These are phyloP conservation scores for Nigrospora sphaerica DNA, from an alignment of 2,329 filamentous ascomycete genomes.

Conservation along the genomic window DNA sequence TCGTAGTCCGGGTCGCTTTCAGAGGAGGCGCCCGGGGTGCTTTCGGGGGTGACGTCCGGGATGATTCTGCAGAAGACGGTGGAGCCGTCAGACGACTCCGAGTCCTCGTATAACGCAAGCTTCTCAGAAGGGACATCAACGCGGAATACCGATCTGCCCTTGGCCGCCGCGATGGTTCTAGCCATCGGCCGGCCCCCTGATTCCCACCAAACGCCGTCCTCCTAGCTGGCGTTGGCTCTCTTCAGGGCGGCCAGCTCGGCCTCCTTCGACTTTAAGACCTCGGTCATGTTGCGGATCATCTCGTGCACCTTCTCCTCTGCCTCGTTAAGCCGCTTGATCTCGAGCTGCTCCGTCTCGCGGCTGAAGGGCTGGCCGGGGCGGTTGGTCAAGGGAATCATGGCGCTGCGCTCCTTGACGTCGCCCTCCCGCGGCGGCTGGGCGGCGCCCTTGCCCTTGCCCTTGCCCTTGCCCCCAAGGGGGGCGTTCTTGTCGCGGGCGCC, in stretches of 20 bases:
- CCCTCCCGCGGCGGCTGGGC: constrained; percentile 13
- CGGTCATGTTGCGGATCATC: constrained; percentile 51
- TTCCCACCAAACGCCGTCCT: constrained; percentile 7
- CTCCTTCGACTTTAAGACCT: constrained; percentile 58
- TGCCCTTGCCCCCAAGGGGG: constrained; percentile 36
- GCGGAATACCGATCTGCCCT: too few species aligned
- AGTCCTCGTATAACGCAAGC: too few species aligned
- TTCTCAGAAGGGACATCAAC: too few species aligned
- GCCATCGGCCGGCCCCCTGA: not conserved
- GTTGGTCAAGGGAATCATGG: constrained; percentile 65
- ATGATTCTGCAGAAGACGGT: too few species aligned
- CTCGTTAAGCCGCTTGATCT: constrained; percentile 54
- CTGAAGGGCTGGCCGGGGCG: constrained; percentile 67
- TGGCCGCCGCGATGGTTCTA: not conserved
- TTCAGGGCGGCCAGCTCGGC: constrained; percentile 53
- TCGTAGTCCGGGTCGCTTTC: too few species aligned
- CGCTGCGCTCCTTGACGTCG: constrained; percentile 53
- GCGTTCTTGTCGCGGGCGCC: constrained; percentile 52
- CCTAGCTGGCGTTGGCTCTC: constrained; percentile 41
- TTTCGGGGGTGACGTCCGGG: too few species aligned
- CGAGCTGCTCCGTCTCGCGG: constrained; percentile 59
- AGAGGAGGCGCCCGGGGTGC: too few species aligned
- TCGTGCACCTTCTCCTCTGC: constrained; percentile 58
- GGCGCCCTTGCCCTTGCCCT: constrained; percentile 45
- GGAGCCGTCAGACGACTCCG: too few species aligned